Base-by-base conservation (phyloP, 805 yeast genomes). In the Metschnikowia picachoensis region DNA sequence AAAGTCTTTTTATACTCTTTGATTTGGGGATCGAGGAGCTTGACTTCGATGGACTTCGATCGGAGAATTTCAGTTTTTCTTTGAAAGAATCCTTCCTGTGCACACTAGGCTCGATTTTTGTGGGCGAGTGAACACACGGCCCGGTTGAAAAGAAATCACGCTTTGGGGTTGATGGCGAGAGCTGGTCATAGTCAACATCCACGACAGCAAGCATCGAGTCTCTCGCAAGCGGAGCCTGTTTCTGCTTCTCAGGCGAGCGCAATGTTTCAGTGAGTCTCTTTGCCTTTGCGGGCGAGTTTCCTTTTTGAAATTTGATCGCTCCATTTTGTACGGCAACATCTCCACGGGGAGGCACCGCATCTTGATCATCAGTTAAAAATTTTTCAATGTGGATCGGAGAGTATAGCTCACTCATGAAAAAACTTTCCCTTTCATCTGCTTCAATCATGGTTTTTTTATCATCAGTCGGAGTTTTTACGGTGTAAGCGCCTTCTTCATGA, bases 311-410 rank as follows among this genome's bases (percentile, higher is more conserved):
- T 16, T 48, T 44, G 29, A 53, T 40, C n/a, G 43, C 32, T 4
- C 47, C 49, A 28, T 39, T 34, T 17, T 30, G 36, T 11, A 53
- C 46, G 14, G 50, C 51, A 8, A 55, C 39, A 35, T 55, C 58
- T 2, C 57, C 55, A 30, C 58, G 42, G 1, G 53, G 55, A 8
- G 58, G 58, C 3, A 55, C 57, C 30, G 54, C 57, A n/a, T 37
- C 38, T 32, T 55, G 58, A 14, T 45, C 41, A 30, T 55, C 58
- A 0, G 46, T 27, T 14, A 55, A 46, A 14, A 55, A 51, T 11
- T 41, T 44, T 28, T 53, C 47, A 14, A 55, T 47, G 34, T 55
- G 55, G 1, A 34, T 43, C 6, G 50, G 53, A 0, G 58, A 47
- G 38, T 49, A 52, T 20, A 51, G 30, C 10, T n/a, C 39, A 10